Evolutionary conservation across 2,329 filamentous ascomycete species (phyloP).

Genomic region (Tolypocladium capitatum): DNA sequence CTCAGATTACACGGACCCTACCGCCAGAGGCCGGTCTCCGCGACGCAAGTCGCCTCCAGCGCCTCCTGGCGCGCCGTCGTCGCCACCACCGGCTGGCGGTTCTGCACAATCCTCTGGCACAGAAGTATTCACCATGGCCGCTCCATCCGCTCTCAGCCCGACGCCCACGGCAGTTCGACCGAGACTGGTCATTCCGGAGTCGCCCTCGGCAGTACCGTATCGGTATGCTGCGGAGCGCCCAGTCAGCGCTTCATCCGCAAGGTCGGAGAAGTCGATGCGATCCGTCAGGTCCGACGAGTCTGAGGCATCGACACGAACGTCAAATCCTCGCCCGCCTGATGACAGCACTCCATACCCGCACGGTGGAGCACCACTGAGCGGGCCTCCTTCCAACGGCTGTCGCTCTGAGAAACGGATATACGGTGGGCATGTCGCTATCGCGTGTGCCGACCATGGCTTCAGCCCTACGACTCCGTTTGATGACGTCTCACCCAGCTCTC

Average conservation of each 20-base stretch:
- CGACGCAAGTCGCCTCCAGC: background rate
- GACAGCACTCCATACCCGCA: constrained; percentile 17
- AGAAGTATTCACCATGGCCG: constrained; percentile 9
- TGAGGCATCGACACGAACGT: constrained; percentile 10
- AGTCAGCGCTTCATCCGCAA: constrained; percentile 8
- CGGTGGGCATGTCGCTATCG: constrained; percentile 7
- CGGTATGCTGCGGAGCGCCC: constrained; percentile 1
- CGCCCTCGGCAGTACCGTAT: constrained; percentile 4
- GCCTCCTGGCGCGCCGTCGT: background rate
- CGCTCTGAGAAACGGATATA: constrained; percentile 7
- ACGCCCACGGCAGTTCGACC: constrained; percentile 17
- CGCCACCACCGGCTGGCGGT: background rate
- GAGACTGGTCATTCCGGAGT: constrained; percentile 14
- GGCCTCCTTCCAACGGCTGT: constrained; percentile 7
- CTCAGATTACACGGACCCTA: constrained; percentile 1
- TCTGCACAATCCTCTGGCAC: background rate
- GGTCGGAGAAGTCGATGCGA: constrained; percentile 9
- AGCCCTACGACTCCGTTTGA: constrained; percentile 9
- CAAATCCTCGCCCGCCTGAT: constrained; percentile 15
- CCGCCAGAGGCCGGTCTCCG: background rate
- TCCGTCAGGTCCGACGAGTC: constrained; percentile 11
- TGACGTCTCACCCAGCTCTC: constrained; percentile 6
- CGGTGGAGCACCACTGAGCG: constrained; percentile 9
- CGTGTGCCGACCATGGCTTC: background rate
- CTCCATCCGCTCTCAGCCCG: constrained; percentile 21